Percentiles rank a stretch among this genome's conserved stretches.
phyloP scores from a whole-genome alignment of 2,329 filamentous ascomycete species.

The Trichoderma afroharzianum region DNA sequence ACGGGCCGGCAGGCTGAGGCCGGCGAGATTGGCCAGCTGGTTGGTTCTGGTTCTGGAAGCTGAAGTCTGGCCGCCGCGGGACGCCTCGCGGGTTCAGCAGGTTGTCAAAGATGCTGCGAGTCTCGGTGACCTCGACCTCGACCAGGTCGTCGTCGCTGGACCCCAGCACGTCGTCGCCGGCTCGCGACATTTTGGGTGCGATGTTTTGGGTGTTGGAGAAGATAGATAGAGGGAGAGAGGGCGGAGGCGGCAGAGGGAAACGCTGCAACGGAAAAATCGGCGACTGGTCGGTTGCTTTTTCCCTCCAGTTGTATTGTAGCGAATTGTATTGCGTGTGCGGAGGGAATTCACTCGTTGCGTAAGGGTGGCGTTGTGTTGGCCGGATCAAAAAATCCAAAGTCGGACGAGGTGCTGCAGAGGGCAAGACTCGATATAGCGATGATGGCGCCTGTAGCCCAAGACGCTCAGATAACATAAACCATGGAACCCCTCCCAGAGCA shows the following conservation, averaged over 20 bases:
- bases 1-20: neutral
- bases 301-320: neutral
- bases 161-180: conserved; percentile 18
- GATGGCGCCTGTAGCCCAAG: neutral
- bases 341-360: conserved; percentile 6
- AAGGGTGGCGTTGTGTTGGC: neutral
- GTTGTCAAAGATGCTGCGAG: conserved; percentile 8
- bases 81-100: conserved; percentile 15
- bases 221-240: neutral
- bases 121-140: conserved; percentile 28
- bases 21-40: neutral
- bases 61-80: neutral
- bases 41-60: neutral
- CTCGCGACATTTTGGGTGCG: conserved; percentile 18
- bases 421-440: neutral
- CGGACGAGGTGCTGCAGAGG: neutral
- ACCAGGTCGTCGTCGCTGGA: conserved; percentile 34
- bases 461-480: neutral
- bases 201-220: neutral
- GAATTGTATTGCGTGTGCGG: neutral
- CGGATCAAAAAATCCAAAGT: neutral
- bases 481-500: neutral
- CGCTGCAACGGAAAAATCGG: neutral
- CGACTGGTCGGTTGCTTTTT: neutral
- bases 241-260: neutral